Evolutionary conservation across 345 rosid species (phyloP), one percentile per base, ranked within the genome.

Genomic region (Melaleuca quinquenervia): DNA sequence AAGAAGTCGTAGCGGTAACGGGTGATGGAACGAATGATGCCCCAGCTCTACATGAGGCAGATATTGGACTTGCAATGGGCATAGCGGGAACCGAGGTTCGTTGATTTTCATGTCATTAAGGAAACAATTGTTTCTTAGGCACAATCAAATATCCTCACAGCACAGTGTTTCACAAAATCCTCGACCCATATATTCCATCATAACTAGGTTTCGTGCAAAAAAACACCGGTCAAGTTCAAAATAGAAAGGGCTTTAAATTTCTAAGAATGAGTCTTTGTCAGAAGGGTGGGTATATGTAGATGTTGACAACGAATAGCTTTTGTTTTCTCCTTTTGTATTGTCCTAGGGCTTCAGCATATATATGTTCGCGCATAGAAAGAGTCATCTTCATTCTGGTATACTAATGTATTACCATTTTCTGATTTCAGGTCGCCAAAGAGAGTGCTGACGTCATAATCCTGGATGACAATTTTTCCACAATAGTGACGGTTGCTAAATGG

Each of bases 21-120:
- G 98, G 98, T 85, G 99, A 96, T 87, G 99, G 99, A 85, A 95
- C 99, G 84, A 96, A 96, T 85, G 99, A 96, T 90, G 98, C 99
- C 84, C 99, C 99, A 56, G 98, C 99, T 51, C 96, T 96, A 74
- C 98, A 96, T 82, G 99, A 96, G 89, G 98, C 99, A 74, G 99
- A 96, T 85, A 96, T 96, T 80, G 99, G 99, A 88, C 91, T 95
- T 84, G 98, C 99, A 44, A 96, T 95, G 99, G 99, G 99, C 90
- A 96, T 95, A 82, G 98, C 99, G 7, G 99, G 99, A 90, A 96
- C 99, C 85, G 98, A 95, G 96, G 99, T 94, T 44, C 48, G 80
- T 70, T 18, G 48, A 36, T 70, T 36, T 44, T 83, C 36, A 51
- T 58, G 36, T 16, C 52, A 32, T 84, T 36, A 18, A 70, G 48